Conservation (phyloP, 352 stramenopile species). For the Phytophthora nicotianae region DNA sequence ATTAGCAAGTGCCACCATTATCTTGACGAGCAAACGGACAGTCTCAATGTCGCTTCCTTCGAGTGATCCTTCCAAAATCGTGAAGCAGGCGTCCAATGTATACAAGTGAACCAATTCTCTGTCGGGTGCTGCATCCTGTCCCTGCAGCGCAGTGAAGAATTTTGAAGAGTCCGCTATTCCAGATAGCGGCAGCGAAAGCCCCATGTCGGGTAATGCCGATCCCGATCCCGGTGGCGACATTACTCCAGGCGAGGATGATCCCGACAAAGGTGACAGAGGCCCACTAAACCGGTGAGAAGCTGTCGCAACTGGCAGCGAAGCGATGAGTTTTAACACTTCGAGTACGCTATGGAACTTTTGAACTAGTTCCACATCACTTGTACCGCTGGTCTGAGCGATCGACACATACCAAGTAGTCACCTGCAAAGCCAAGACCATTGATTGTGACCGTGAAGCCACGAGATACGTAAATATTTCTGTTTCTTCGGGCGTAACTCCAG, state of each 20-base stretch:
- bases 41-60: constrained; percentile 35
- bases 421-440: constrained; percentile 54
- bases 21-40: constrained; percentile 40
- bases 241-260: constrained; percentile 15
- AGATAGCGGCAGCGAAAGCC: constrained; percentile 17
- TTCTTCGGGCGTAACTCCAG: constrained; percentile 51
- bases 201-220: constrained; percentile 27
- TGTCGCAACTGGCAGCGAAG: constrained; percentile 12
- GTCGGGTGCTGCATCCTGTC: constrained; percentile 16
- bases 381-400: constrained; percentile 35
- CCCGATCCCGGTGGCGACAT: constrained; percentile 23
- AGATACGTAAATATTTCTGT: constrained; percentile 69
- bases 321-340: constrained; percentile 40
- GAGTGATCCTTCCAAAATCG: constrained; percentile 37
- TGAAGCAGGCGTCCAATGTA: constrained; percentile 59
- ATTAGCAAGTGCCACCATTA: constrained; percentile 58
- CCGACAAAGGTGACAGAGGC: constrained; percentile 20
- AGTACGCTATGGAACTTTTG: constrained; percentile 36
- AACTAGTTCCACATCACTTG: constrained; percentile 32
- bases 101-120: constrained; percentile 52
- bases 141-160: constrained; percentile 35
- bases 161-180: constrained; percentile 31
- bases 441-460: constrained; percentile 39
- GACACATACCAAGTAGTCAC: constrained; percentile 37
- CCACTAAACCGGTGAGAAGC: constrained; percentile 17